phyloP scores from a whole-genome alignment of 2,329 filamentous ascomycete species.

The Teratosphaeria zuluensis region DNA sequence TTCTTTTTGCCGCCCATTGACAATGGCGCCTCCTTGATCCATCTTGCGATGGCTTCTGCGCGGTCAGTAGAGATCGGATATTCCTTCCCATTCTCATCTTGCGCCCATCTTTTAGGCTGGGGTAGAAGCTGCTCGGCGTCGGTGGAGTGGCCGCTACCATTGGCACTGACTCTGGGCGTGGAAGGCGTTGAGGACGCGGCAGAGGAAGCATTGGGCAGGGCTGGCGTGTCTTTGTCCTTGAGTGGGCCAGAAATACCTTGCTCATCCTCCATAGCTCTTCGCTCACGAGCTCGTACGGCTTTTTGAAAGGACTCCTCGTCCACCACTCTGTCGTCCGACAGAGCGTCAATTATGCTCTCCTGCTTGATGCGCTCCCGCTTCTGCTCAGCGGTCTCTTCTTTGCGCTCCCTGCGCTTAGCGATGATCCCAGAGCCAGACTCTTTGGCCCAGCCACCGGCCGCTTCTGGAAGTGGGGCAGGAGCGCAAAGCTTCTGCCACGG shows the following conservation, averaged over 20 bases:
- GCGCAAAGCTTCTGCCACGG: constrained; percentile 64
- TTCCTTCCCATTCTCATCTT: constrained; percentile 57
- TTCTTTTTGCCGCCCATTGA: constrained; percentile 27
- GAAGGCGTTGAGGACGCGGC: constrained; percentile 3
- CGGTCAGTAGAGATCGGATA: constrained; percentile 62
- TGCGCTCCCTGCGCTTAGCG: constrained; percentile 11
- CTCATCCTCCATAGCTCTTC: constrained; percentile 48
- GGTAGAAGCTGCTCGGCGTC: constrained; percentile 6
- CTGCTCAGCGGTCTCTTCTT: constrained; percentile 41
- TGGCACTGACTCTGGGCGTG: constrained; percentile 1
- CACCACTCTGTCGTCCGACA: constrained; percentile 57
- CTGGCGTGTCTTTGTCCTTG: constrained; percentile 17
- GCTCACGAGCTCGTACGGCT: constrained; percentile 52
- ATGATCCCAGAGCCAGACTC: constrained; percentile 11
- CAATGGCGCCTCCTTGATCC: constrained; percentile 49
- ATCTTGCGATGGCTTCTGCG: constrained; percentile 57
- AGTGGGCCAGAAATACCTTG: constrained; percentile 28
- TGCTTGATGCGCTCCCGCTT: constrained; percentile 51
- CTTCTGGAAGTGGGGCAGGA: constrained; percentile 33
- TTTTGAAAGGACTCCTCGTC: constrained; percentile 58
- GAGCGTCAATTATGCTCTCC: constrained; percentile 56
- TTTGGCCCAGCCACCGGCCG: constrained; percentile 24
- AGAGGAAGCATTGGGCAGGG: background rate
- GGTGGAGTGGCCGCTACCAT: background rate
- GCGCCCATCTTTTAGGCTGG: constrained; percentile 49